Evolutionary conservation across 2,329 filamentous ascomycete species (phyloP), one percentile per base, ranked within the genome.

Genomic region (Arachnomyces sp.): DNA sequence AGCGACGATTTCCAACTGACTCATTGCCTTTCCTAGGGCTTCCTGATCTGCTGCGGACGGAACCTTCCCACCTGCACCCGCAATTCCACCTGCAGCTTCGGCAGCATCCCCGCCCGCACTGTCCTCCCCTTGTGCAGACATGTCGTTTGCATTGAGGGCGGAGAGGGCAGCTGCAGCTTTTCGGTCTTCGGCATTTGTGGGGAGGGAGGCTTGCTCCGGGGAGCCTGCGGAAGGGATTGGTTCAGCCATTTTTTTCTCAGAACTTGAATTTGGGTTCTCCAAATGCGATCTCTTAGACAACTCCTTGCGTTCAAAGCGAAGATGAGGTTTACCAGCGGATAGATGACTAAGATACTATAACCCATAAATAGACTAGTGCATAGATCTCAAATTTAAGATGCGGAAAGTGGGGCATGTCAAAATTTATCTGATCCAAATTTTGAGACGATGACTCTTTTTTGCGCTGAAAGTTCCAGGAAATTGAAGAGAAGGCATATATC

Each of bases 81-180:
- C 38, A 12, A 49, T 43, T 7, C 43, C 43, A 31, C 57, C 57
- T 8, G 50, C 48, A 20, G 61, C 59, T 8, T 63, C 57, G 20
- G 20, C 5, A n/a, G 39, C 30, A 3, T 48, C 38, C 5, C 28
- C 38, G 12, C 49, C 43, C 8, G 44, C 43, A 31, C 57, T 57
- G 9, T 51, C 48, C 20, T 61, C 59, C 7, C 63, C 57, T 25
- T 25, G 20, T 17, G 54, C 50, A 5, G 52, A 57, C 38, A 65
- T 60, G 35, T 59, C 62, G 39, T 60, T 66, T 9, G 59, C 56
- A 45, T 68, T 62, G 29, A 72, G 62, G 28, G 68, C 59, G 43
- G 65, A 68, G 36, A 72, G 66, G 7, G 68, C 68, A 11, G 66
- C 68, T 13, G 68, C 68, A 8, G 68, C 67, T 54, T 69, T 70